Evolutionary conservation across 805 yeast species (phyloP), one percentile per base, ranked within the genome.

Genomic region (Wickerhamomyces rabaulensis): DNA sequence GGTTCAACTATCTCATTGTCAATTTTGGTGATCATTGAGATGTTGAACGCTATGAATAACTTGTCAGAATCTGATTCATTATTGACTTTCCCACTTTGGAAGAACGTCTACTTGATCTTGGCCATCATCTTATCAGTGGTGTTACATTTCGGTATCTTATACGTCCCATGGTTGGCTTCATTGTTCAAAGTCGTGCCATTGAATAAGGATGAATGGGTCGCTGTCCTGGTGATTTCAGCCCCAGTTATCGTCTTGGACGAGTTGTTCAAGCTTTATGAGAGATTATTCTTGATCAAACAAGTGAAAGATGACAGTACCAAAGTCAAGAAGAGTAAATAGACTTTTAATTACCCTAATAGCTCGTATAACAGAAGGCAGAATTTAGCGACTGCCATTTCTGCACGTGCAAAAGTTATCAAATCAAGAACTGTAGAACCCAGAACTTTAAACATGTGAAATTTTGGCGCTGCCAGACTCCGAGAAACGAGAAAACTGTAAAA

Each of bases 11-110:
- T 69, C 41, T 69, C 74, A 10, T 52, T 69, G 33, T 65, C 73
- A 3, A 64, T 68, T 39, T 52, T 69, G 21, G 74, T 69, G 27
- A 57, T 69, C 23, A 66, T 69, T 46, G 74, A 69, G 52, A 68
- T 69, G 73, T 54, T 69, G 41, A 68, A 69, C 48, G 72, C 74
- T 5, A 55, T 66, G 63, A 68, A 69, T 48, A 66, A 68, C 43
- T 48, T 69, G 26, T 62, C 68, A 29, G 67, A 68, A 44, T 61
- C 71, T 6, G 73, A 69, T 49, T 62, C 68, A 44, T 50, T 69
- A 37, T 41, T 68, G 40, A 56, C 64, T 2, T 64, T 69, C 57
- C 73, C 72, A 40, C 46, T 67, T 4, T 68, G 73, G 73, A 62
- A 54, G 25, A 69, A 69, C 49, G 45, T 62, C 45, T 66, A 69